phyloP scores from a whole-genome alignment of 179 eudicot genomes.

The Vitellaria paradoxa region DNA sequence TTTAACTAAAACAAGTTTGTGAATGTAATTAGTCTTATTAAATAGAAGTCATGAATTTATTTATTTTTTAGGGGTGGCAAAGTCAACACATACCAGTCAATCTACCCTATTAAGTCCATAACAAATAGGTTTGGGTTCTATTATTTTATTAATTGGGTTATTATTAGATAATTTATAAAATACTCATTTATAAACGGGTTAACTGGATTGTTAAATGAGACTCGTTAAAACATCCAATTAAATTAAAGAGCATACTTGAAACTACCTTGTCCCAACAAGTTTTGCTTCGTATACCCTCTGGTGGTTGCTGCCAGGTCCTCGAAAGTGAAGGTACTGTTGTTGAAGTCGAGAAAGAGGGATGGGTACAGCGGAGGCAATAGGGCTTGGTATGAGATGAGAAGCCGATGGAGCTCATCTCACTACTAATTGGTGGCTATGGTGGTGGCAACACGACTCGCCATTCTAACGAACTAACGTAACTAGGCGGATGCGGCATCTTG shows the following conservation, averaged over 20 bases:
- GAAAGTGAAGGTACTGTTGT: slow-evolving; percentile 27
- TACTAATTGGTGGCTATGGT: slow-evolving; percentile 28
- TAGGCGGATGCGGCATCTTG: slow-evolving; percentile 38
- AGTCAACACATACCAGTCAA: too few species aligned
- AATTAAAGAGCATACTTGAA: slow-evolving; percentile 34
- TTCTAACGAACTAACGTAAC: slow-evolving; percentile 24
- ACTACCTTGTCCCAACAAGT: slow-evolving; percentile 36
- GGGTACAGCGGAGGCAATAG: slow-evolving; percentile 35
- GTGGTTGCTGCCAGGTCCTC: slow-evolving; percentile 29
- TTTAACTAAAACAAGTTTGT: too few species aligned
- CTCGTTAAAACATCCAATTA: too few species aligned
- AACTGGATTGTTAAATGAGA: too few species aligned
- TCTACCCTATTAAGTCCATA: too few species aligned
- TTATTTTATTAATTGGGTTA: too few species aligned
- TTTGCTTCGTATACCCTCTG: slow-evolving; percentile 17
- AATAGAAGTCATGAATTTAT: too few species aligned
- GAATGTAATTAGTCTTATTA: too few species aligned
- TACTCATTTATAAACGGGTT: too few species aligned
- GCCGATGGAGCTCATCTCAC: slow-evolving; percentile 15
- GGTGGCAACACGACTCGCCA: slow-evolving; percentile 20
- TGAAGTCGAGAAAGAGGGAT: slow-evolving; percentile 23
- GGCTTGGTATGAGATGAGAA: slow-evolving; percentile 20
- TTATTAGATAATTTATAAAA: too few species aligned
- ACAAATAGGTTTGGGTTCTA: too few species aligned
- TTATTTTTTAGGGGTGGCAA: too few species aligned